Conservation (phyloP, 2,329 filamentous ascomycete genomes). For the Ploettnerulaceae sp. region DNA sequence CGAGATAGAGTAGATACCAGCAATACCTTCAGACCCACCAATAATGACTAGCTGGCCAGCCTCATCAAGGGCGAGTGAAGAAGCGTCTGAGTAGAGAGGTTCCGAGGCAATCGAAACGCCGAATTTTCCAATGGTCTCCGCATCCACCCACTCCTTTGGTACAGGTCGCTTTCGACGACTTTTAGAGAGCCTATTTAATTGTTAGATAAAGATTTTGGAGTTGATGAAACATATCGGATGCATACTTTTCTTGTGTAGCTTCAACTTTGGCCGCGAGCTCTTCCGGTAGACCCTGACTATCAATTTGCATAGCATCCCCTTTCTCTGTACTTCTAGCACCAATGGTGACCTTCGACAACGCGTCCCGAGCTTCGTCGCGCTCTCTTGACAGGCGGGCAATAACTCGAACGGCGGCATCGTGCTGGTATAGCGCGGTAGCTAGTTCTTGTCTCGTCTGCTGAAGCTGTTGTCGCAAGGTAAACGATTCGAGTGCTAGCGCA, state of each 20-base stretch:
- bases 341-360: constrained; percentile 79
- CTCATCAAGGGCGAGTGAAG: constrained; percentile 52
- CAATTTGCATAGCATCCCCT: constrained; percentile 90
- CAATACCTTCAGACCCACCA: constrained; percentile 56
- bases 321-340: constrained; percentile 49
- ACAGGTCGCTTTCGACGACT: constrained; percentile 84
- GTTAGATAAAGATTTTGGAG: constrained; percentile 17
- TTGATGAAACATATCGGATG: constrained; percentile 22
- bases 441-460: constrained; percentile 89
- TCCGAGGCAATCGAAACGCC: constrained; percentile 49
- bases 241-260: constrained; percentile 73
- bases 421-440: constrained; percentile 89
- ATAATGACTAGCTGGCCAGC: constrained; percentile 56
- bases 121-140: constrained; percentile 63
- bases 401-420: constrained; percentile 93
- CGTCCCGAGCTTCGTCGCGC: constrained; percentile 85
- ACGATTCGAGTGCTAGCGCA: constrained; percentile 83
- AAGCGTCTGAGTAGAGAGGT: constrained; percentile 54
- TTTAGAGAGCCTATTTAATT: constrained; percentile 64
- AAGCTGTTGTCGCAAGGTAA: constrained; percentile 84
- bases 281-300: constrained; percentile 71
- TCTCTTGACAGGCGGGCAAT: constrained; percentile 89
- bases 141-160: constrained; percentile 78
- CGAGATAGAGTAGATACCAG: constrained; percentile 73
- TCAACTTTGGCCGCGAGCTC: constrained; percentile 69